Evolutionary conservation across 2,329 filamentous ascomycete species (phyloP).

Genomic region (Penicillium glabrum): DNA sequence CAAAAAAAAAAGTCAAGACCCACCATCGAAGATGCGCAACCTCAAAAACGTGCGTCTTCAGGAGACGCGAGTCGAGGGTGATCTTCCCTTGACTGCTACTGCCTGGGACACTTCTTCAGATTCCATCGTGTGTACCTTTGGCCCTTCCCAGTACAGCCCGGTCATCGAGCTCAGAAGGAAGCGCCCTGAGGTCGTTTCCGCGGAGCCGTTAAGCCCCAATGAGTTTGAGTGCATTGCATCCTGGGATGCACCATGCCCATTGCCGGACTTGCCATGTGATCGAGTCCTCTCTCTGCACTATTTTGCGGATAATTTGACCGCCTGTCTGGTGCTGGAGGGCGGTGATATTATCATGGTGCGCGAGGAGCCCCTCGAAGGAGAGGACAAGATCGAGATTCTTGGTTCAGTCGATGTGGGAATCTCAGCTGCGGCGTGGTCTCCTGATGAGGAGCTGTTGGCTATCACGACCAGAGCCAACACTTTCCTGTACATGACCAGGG

Average conservation of each 20-base stretch:
- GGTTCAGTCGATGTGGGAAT: slow-evolving; percentile 93
- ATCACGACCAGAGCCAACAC: slow-evolving; percentile 78
- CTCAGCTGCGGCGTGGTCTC: slow-evolving; percentile 85
- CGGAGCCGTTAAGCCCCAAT: slow-evolving; percentile 42
- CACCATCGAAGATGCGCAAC: slow-evolving; percentile 71
- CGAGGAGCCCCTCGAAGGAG: slow-evolving; percentile 64
- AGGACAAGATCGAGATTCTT: slow-evolving; percentile 89
- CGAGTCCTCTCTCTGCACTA: slow-evolving; percentile 77
- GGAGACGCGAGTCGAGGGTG: slow-evolving; percentile 60
- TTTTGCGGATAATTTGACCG: slow-evolving; percentile 75
- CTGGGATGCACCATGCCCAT: slow-evolving; percentile 84
- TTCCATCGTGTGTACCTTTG: slow-evolving; percentile 78
- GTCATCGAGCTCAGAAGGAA: slow-evolving; percentile 70
- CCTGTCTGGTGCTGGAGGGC: slow-evolving; percentile 81
- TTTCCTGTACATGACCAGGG: slow-evolving; percentile 86
- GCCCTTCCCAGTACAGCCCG: slow-evolving; percentile 68
- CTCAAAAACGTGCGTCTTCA: slow-evolving; percentile 74
- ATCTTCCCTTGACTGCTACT: slow-evolving; percentile 68
- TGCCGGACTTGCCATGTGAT: slow-evolving; percentile 73
- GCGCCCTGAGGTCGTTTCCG: slow-evolving; percentile 34
- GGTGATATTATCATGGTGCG: slow-evolving; percentile 87
- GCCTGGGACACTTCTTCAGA: slow-evolving; percentile 84
- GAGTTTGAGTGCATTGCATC: slow-evolving; percentile 64
- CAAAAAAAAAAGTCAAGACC: slow-evolving; percentile 23
- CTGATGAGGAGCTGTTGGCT: slow-evolving; percentile 86